Evolutionary conservation across 805 yeast genomes (phyloP).

Genomic region (Henningerozyma blattae): DNA sequence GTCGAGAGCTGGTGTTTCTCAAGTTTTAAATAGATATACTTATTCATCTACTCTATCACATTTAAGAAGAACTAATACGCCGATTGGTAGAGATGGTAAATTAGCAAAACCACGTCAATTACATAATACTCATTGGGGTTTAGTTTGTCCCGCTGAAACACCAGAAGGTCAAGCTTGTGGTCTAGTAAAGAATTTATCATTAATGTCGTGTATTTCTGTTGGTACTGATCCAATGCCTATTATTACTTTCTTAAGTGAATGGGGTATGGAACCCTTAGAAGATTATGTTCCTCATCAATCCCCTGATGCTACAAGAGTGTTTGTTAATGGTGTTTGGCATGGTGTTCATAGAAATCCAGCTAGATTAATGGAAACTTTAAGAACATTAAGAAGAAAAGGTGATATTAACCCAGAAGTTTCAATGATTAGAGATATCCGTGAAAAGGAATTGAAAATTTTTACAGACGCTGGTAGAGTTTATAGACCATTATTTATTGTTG

Average conservation of each 20-base stretch:
- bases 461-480: constrained; percentile 99
- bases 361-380: constrained; percentile 80
- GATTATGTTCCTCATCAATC: constrained; percentile 89
- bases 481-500: constrained; percentile 90
- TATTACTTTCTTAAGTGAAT: constrained; percentile 84
- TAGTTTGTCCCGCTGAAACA: constrained; percentile 99
- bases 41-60: constrained; percentile 98
- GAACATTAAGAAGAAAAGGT: constrained; percentile 86
- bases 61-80: constrained; percentile 97
- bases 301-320: constrained; percentile 85
- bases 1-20: constrained; percentile 98
- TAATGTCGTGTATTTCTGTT: constrained; percentile 96
- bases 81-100: constrained; percentile 98
- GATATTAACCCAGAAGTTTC: constrained; percentile 95
- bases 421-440: constrained; percentile 92
- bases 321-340: constrained; percentile 98
- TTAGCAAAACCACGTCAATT: constrained; percentile 97
- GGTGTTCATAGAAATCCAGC: constrained; percentile 97
- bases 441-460: constrained; percentile 87
- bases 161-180: constrained; percentile 99
- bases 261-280: constrained; percentile 98
- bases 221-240: constrained; percentile 97
- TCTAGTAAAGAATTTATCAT: constrained; percentile 86
- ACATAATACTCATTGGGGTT: constrained; percentile 99
- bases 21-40: constrained; percentile 94